A percentile compares a stretch with the other conserved stretches of the same genome.
These are phyloP conservation scores for Suillus discolor DNA, from an alignment of 768 basidiomycete species.

Conservation along the genomic window DNA sequence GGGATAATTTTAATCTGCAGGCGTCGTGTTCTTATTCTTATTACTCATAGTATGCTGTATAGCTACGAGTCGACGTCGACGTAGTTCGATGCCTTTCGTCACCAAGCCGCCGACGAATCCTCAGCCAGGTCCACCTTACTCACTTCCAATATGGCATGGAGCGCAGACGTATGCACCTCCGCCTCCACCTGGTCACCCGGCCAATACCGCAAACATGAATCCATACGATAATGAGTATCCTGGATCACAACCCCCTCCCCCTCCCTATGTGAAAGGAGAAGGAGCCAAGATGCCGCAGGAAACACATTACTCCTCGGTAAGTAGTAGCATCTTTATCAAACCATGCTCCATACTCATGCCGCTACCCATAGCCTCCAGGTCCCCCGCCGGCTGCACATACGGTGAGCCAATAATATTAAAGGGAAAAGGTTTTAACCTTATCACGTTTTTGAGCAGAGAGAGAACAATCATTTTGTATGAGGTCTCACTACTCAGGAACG, in stretches of 20 bases:
- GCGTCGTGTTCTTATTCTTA: constrained; percentile 11
- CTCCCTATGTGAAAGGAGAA: constrained; percentile 2
- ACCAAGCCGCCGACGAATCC: constrained; percentile 5
- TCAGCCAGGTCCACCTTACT: neutral
- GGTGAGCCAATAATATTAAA: constrained; percentile 5
- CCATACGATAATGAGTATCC: neutral
- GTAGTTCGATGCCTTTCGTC: constrained; percentile 1
- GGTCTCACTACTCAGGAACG: neutral
- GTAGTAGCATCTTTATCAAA: neutral
- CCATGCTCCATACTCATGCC: neutral
- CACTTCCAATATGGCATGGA: constrained; percentile 15
- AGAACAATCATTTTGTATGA: constrained; percentile 1
- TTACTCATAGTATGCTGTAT: constrained; percentile 12
- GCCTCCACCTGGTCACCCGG: neutral
- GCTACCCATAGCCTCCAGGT: constrained; percentile 13
- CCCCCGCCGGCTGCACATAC: constrained; percentile 10
- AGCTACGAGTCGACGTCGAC: constrained; percentile 11
- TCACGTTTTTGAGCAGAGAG: constrained; percentile 2
- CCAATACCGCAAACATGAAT: neutral
- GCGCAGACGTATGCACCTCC: constrained; percentile 11
- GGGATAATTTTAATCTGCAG: constrained; percentile 14
- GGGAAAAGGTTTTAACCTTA: neutral
- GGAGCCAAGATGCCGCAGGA: constrained; percentile 6
- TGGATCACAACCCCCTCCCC: constrained; percentile 9
- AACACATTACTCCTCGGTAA: constrained; percentile 19